Conservation (phyloP, 2,329 filamentous ascomycete genomes). For the Penicillium nordicum region DNA sequence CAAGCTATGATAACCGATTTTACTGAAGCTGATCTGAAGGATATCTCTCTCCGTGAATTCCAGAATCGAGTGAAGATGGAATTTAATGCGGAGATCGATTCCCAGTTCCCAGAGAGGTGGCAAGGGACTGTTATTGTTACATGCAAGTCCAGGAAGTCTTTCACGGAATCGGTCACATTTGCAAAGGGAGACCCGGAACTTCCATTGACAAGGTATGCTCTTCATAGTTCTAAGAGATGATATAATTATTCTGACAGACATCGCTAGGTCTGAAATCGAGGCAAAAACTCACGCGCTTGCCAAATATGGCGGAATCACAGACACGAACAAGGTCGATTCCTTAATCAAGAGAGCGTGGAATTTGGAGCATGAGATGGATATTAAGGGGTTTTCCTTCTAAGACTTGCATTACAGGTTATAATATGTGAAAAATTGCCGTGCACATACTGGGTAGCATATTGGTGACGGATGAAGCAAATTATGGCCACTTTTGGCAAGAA, state of each 20-base stretch:
- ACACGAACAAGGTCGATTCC: conserved; percentile 14
- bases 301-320: conserved; percentile 23
- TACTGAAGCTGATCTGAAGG: conserved; percentile 26
- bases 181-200: conserved; percentile 31
- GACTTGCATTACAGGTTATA: background rate
- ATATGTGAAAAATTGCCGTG: too few relatives aligned
- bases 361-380: conserved; percentile 17
- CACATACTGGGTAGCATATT: background rate
- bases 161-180: conserved; percentile 24
- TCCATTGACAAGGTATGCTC: conserved; percentile 26
- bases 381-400: conserved; percentile 22
- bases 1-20: conserved; percentile 33
- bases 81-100: conserved; percentile 25
- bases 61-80: conserved; percentile 17
- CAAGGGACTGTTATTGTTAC: conserved; percentile 29
- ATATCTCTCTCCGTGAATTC: conserved; percentile 24
- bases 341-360: conserved; percentile 23
- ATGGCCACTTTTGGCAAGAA: background rate
- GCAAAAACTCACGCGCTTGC: conserved; percentile 20
- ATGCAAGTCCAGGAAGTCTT: conserved; percentile 20
- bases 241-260: background rate
- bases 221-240: background rate
- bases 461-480: background rate
- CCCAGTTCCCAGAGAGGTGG: conserved; percentile 28
- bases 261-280: conserved; percentile 20